A percentile compares a stretch with the other conserved stretches of the same genome.
Evolutionary conservation across 768 basidiomycete genomes (phyloP).

Genomic region (Russula griseocarnosa): DNA sequence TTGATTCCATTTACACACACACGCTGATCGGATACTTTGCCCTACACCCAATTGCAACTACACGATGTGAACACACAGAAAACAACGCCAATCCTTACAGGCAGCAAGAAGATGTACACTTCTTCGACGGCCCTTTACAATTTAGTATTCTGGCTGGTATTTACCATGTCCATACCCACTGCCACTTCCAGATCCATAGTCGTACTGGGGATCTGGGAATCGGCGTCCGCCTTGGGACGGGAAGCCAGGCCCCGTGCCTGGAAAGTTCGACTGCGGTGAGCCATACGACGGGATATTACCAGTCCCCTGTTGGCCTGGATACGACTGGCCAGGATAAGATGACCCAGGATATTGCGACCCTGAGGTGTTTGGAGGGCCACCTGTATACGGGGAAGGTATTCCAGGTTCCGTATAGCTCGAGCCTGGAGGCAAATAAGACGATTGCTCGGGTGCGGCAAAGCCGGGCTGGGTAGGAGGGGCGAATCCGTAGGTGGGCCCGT

Average conservation of each 20-base stretch:
- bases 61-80: background rate
- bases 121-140: background rate
- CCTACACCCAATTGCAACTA: background rate
- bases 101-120: background rate
- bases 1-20: background rate
- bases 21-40: too few species aligned
- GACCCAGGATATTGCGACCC: background rate
- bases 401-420: slow-evolving; percentile 2
- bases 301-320: slow-evolving; percentile 22
- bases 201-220: slow-evolving; percentile 26
- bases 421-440: slow-evolving; percentile 1
- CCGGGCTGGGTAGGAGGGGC: slow-evolving; percentile 5
- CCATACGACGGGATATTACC: slow-evolving; percentile 21
- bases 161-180: slow-evolving; percentile 15
- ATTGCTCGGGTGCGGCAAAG: background rate
- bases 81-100: background rate
- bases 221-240: background rate
- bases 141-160: slow-evolving; percentile 20
- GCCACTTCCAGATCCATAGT: slow-evolving; percentile 16
- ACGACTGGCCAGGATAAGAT: slow-evolving; percentile 20
- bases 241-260: slow-evolving; percentile 6
- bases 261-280: slow-evolving; percentile 13
- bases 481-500: background rate
- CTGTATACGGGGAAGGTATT: background rate
- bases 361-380: background rate